Evolutionary conservation across 495 filamentous ascomycete species (phyloP).

Genomic region (Penicillium daleae): DNA sequence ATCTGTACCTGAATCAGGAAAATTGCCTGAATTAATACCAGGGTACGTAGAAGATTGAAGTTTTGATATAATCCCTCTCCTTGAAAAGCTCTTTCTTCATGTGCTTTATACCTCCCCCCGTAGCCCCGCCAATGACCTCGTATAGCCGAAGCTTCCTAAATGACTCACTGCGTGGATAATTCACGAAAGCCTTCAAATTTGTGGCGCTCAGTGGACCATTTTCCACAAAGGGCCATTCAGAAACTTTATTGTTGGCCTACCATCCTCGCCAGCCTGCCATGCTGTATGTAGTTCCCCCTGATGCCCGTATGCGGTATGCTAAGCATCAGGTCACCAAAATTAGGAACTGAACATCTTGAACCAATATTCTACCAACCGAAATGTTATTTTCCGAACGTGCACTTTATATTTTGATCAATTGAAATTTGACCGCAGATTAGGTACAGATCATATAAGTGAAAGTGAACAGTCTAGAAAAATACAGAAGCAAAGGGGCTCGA

Average conservation of each 20-base stretch:
- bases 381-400: background rate
- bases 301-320: background rate
- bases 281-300: no score
- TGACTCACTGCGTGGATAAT: background rate
- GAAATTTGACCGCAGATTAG: background rate
- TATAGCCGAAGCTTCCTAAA: background rate
- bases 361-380: background rate
- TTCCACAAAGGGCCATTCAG: no score
- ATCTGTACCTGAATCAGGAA: background rate
- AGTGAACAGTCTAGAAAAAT: no score
- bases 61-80: background rate
- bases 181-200: background rate
- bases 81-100: background rate
- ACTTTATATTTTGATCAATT: background rate
- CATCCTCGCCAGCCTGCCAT: no score
- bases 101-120: background rate
- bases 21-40: background rate
- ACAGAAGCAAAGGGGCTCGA: no score
- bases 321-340: background rate
- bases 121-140: constrained; percentile 1
- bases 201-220: background rate
- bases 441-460: background rate
- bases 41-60: background rate
- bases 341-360: background rate
- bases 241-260: no score